phyloP scores from a whole-genome alignment of 257 asterid species.

The Solanum chmielewskii region DNA sequence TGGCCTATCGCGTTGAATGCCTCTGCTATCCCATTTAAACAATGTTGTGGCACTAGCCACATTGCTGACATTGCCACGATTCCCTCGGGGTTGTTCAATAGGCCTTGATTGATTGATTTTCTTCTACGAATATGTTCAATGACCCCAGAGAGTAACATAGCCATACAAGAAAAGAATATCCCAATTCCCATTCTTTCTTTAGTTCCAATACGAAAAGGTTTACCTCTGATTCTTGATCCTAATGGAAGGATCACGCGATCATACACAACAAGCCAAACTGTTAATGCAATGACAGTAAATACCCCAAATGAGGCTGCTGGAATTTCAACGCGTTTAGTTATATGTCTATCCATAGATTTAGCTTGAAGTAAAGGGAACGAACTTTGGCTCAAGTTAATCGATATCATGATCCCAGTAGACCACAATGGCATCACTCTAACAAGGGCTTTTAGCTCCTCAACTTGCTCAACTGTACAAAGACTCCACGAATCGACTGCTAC shows the following conservation, averaged over 20 bases:
- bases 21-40: constrained; percentile 49
- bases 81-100: constrained; percentile 23
- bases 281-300: constrained; percentile 28
- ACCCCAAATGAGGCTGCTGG: constrained; percentile 64
- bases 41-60: constrained; percentile 62
- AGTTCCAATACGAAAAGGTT: constrained; percentile 25
- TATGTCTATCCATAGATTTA: constrained; percentile 46
- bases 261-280: constrained; percentile 40
- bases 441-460: constrained; percentile 54
- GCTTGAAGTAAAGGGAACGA: constrained; percentile 54
- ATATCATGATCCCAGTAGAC: constrained; percentile 60
- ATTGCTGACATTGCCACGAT: constrained; percentile 44
- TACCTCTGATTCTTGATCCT: constrained; percentile 38
- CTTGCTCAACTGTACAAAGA: constrained; percentile 49
- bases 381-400: constrained; percentile 43
- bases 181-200: constrained; percentile 59
- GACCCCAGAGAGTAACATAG: constrained; percentile 34
- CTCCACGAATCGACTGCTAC: constrained; percentile 31
- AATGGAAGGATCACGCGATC: constrained; percentile 47
- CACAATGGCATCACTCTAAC: constrained; percentile 49
- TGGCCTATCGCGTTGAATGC: constrained; percentile 52
- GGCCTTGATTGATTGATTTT: constrained; percentile 31
- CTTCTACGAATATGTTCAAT: constrained; percentile 40
- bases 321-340: constrained; percentile 34
- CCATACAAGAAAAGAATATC: constrained; percentile 25